These are phyloP conservation scores for Torulaspora maleeae DNA, from an alignment of 805 yeast species.

Conservation along the genomic window DNA sequence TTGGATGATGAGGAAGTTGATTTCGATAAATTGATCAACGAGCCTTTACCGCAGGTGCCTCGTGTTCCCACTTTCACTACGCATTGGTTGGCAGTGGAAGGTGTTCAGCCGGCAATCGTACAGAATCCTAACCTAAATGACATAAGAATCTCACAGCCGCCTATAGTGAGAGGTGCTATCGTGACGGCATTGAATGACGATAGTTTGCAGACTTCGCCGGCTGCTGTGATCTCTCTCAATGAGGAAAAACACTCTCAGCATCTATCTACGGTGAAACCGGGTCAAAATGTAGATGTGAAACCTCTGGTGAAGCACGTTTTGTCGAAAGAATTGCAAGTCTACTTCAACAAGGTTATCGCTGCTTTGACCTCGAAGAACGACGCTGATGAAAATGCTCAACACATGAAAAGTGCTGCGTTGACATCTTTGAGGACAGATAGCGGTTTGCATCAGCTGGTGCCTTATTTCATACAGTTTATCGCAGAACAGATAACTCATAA, in stretches of 20 bases:
- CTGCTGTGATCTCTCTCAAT: conserved; percentile 16
- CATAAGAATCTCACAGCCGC: conserved; percentile 63
- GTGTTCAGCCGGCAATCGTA: conserved; percentile 95
- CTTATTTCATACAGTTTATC: conserved; percentile 91
- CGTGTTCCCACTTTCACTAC: conserved; percentile 89
- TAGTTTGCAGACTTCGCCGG: conserved; percentile 35
- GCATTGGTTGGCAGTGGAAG: conserved; percentile 97
- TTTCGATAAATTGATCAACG: conserved; percentile 87
- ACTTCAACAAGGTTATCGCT: conserved; percentile 83
- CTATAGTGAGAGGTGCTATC: conserved; percentile 78
- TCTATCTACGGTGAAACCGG: conserved; percentile 37
- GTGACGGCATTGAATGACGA: conserved; percentile 55
- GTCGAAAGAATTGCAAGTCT: conserved; percentile 88
- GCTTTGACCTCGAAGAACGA: conserved; percentile 62
- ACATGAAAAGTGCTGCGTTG: conserved; percentile 71
- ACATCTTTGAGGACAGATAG: conserved; percentile 85
- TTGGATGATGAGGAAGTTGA: conserved; percentile 91
- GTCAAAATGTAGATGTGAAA: conserved; percentile 57
- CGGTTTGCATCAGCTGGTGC: conserved; percentile 93
- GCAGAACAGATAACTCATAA: conserved; percentile 93
- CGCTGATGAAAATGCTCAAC: conserved; percentile 34
- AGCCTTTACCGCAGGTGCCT: conserved; percentile 93
- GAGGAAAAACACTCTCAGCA: conserved; percentile 25
- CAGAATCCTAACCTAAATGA: conserved; percentile 86
- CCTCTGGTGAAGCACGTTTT: conserved; percentile 93